Evolutionary conservation across 495 filamentous ascomycete genomes (phyloP).

Genomic region (Penicillium antarcticum): DNA sequence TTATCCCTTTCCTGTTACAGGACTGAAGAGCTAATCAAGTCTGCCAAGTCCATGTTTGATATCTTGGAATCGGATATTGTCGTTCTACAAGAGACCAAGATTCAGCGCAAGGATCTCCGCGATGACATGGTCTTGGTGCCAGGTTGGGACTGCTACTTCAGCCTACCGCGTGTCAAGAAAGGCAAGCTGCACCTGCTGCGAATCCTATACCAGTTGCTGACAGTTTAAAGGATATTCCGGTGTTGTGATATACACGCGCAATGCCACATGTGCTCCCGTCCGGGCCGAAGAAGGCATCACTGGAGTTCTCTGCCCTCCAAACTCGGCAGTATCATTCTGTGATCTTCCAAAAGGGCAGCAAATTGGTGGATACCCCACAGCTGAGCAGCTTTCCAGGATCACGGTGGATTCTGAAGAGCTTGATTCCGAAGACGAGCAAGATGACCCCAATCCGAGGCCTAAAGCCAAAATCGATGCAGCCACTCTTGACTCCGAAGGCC

Average conservation of each 20-base stretch:
- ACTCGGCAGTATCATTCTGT: conserved; percentile 68
- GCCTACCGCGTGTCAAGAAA: conserved; percentile 88
- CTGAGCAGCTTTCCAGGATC: conserved; percentile 56
- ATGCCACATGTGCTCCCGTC: conserved; percentile 81
- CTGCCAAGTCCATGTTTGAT: conserved; percentile 79
- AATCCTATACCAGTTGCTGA: neutral
- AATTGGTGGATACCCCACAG: conserved; percentile 87
- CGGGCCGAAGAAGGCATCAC: conserved; percentile 91
- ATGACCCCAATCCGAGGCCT: neutral
- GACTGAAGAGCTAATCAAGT: neutral
- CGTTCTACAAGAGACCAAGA: conserved; percentile 94
- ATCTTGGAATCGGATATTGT: conserved; percentile 91
- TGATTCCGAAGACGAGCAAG: conserved; percentile 5
- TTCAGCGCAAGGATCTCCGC: conserved; percentile 86
- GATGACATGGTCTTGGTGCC: conserved; percentile 97
- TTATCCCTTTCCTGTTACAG: neutral
- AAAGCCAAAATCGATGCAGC: conserved; percentile 58
- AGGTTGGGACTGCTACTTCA: conserved; percentile 97
- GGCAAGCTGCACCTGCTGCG: conserved; percentile 37
- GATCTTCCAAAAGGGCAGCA: conserved; percentile 73
- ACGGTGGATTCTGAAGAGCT: neutral
- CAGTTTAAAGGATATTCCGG: conserved; percentile 79
- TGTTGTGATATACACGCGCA: conserved; percentile 92
- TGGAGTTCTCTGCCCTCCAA: conserved; percentile 74
- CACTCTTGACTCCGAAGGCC: conserved; percentile 83